These are phyloP conservation scores for Fusarium sp. DNA, from an alignment of 2,329 filamentous ascomycete species.

Conservation along the genomic window DNA sequence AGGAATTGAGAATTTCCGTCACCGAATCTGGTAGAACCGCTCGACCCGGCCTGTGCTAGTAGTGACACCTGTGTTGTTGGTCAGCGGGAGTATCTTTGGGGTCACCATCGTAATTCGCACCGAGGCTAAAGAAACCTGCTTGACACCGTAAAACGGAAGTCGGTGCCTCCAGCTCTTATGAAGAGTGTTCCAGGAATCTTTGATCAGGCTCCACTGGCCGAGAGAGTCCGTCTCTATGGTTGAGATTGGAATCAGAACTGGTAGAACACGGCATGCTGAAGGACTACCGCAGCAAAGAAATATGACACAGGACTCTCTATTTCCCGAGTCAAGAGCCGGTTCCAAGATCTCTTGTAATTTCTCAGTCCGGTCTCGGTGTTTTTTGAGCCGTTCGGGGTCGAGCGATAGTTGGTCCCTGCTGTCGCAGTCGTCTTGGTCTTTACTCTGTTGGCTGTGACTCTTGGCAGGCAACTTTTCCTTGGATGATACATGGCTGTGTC, in stretches of 20 bases:
- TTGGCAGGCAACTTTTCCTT: fast-evolving
- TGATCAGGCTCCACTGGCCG: not conserved
- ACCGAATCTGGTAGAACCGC: not conserved
- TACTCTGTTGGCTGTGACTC: not conserved
- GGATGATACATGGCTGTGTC: not conserved
- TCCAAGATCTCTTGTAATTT: not conserved
- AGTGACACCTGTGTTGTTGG: not conserved
- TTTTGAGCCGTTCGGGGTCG: not conserved
- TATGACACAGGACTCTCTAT: not conserved
- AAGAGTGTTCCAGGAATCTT: not conserved
- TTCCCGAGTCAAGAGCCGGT: not conserved
- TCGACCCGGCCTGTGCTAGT: not conserved
- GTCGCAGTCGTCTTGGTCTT: not conserved
- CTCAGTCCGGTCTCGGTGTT: not conserved
- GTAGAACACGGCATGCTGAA: not conserved
- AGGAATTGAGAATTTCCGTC: not conserved
- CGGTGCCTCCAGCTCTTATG: not conserved
- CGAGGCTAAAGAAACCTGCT: not conserved
- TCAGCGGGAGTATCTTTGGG: not conserved
- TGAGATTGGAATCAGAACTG: not conserved
- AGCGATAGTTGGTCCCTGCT: not conserved
- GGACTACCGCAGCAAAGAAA: not conserved
- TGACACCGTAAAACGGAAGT: not conserved
- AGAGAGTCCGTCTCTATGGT: not conserved
- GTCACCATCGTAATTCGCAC: fast-evolving